Conservation (phyloP, 2,329 filamentous ascomycete genomes). For the Ceratocystis variospora region DNA sequence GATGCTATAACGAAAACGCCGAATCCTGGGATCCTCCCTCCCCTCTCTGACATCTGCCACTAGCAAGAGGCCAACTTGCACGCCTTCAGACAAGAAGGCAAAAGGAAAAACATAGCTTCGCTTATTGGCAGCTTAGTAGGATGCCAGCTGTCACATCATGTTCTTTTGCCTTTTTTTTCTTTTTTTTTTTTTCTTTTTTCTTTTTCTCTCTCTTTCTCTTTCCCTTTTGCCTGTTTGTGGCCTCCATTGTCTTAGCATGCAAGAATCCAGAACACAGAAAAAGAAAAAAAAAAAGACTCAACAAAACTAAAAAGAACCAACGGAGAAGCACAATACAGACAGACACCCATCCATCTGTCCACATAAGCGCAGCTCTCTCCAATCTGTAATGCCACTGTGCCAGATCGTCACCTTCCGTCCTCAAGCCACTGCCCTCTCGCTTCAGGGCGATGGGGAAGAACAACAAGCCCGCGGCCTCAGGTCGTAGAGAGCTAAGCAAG, state of each 20-base stretch:
- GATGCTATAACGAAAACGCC: neutral
- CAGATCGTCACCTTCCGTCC: neutral
- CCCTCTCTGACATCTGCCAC: neutral
- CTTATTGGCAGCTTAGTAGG: neutral
- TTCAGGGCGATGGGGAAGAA: neutral
- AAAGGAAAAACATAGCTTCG: neutral
- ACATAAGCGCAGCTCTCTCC: neutral
- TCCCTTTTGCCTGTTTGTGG: neutral
- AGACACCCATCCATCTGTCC: neutral
- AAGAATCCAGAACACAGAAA: neutral
- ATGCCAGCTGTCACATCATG: slow-evolving; percentile 2
- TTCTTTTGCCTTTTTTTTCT: neutral
- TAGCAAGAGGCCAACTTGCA: neutral
- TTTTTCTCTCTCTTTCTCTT: no score
- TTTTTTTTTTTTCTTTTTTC: neutral
- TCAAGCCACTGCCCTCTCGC: neutral
- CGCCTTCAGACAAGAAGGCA: neutral
- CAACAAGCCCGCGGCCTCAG: neutral
- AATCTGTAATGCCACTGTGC: no score
- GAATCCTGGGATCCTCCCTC: neutral
- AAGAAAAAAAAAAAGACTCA: neutral
- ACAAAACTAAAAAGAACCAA: neutral
- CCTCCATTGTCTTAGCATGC: neutral
- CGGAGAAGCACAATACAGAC: neutral
- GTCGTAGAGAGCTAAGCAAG: no score